Conservation (phyloP, 371 early-diverging fungal species). For the Quaeritorhiza haematococci region DNA sequence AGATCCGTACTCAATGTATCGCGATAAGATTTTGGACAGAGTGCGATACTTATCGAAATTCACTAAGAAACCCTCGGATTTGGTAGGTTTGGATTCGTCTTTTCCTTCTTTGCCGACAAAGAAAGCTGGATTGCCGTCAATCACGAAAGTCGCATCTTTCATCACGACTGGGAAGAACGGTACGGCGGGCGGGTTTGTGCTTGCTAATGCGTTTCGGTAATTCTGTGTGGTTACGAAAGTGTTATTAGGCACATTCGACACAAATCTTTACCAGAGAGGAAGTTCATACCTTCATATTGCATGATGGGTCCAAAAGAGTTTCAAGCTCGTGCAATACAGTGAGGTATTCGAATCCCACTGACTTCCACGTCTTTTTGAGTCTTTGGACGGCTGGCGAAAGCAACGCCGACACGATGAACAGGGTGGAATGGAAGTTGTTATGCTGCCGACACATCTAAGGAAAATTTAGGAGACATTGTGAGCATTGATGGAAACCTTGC, state of each 20-base stretch:
- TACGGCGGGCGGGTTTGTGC: conserved; percentile 13
- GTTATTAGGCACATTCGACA: conserved; percentile 37
- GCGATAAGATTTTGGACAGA: conserved; percentile 7
- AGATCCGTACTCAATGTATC: conserved; percentile 17
- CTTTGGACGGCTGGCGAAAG: conserved; percentile 45
- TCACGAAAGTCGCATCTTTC: conserved; percentile 50
- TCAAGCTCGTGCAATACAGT: conserved; percentile 32
- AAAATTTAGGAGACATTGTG: too few species aligned
- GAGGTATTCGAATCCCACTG: conserved; percentile 27
- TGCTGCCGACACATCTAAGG: too few species aligned
- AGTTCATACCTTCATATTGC: conserved; percentile 48
- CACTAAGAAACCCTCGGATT: conserved; percentile 32
- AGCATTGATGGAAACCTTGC: too few species aligned
- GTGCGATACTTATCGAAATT: conserved; percentile 52
- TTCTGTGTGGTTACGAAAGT: conserved; percentile 19
- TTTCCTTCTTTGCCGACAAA: background rate
- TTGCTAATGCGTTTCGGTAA: conserved; percentile 14
- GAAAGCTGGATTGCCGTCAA: conserved; percentile 46
- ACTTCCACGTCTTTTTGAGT: conserved; percentile 42
- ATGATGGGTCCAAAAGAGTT: conserved; percentile 36
- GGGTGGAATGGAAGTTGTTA: conserved; percentile 46
- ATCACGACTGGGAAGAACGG: conserved; percentile 52
- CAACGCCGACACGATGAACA: conserved; percentile 47
- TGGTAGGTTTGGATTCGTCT: background rate
- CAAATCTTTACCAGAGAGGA: too few species aligned